Evolutionary conservation across 2,329 filamentous ascomycete species (phyloP).

Genomic region (Cladophialophora exuberans): DNA sequence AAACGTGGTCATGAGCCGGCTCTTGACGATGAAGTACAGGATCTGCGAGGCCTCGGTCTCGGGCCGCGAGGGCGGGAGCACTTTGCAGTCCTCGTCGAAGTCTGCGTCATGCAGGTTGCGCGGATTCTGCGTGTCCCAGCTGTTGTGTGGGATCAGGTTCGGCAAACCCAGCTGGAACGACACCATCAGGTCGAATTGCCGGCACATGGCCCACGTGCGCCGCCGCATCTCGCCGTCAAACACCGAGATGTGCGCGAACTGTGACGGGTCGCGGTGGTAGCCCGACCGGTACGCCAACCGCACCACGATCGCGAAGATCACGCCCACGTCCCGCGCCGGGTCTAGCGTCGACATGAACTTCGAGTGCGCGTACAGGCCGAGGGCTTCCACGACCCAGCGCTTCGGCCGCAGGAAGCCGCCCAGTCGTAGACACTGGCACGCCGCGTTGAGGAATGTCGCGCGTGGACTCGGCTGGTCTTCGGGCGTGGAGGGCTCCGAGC

Average conservation of each 20-base stretch:
- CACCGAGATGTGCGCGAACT: constrained; percentile 57
- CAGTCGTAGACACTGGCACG: constrained; percentile 59
- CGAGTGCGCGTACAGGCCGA: constrained; percentile 52
- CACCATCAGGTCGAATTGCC: constrained; percentile 63
- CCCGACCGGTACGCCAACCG: constrained; percentile 66
- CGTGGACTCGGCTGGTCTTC: constrained; percentile 48
- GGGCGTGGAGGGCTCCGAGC: constrained; percentile 44
- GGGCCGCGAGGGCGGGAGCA: constrained; percentile 59
- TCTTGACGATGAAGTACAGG: constrained; percentile 40
- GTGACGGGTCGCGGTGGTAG: constrained; percentile 58
- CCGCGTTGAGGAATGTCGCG: constrained; percentile 37
- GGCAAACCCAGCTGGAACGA: constrained; percentile 69
- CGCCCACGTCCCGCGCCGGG: constrained; percentile 57
- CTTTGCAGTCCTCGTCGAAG: constrained; percentile 54
- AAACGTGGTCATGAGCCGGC: constrained; percentile 36
- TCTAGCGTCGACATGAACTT: constrained; percentile 58
- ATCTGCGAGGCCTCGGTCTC: constrained; percentile 48
- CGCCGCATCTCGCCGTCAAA: constrained; percentile 60
- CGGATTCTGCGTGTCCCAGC: constrained; percentile 63
- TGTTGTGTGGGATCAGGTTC: constrained; percentile 62
- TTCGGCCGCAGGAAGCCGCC: constrained; percentile 42
- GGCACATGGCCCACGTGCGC: constrained; percentile 45
- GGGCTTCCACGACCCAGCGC: constrained; percentile 32
- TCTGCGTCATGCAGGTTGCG: constrained; percentile 65
- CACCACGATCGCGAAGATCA: constrained; percentile 59